Evolutionary conservation across 2,329 filamentous ascomycete species (phyloP).

Genomic region (Ceratocystis lukuohia): DNA sequence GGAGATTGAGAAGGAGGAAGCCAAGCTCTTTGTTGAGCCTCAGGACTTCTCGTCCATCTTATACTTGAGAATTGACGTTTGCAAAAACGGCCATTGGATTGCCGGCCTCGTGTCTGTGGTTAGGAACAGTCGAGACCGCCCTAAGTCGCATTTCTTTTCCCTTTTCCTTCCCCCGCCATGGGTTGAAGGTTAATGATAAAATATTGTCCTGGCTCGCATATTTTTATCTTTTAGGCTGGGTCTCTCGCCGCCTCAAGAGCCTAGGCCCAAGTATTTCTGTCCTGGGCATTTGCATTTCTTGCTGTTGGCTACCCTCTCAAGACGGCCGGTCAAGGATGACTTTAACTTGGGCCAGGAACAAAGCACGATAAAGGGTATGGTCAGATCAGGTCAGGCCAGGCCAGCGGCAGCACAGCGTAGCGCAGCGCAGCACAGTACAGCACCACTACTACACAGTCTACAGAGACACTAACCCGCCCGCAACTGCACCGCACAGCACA

Average conservation of each 20-base stretch:
- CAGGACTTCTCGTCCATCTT: neutral
- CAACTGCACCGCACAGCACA: no score
- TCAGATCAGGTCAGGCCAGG: no score
- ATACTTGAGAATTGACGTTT: neutral
- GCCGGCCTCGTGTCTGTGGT: neutral
- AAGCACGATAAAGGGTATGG: neutral
- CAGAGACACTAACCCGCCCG: neutral
- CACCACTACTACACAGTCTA: neutral
- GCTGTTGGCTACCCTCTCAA: neutral
- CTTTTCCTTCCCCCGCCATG: neutral
- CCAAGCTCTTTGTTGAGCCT: neutral
- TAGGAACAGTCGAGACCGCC: neutral
- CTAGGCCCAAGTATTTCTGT: neutral
- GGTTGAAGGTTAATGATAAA: neutral
- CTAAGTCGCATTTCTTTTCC: neutral
- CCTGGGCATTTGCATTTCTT: neutral
- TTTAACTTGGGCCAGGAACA: neutral
- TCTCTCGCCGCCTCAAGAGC: neutral
- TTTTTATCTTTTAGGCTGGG: neutral
- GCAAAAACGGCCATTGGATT: neutral
- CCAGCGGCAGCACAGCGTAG: neutral
- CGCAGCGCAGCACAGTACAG: no score
- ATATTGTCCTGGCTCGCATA: neutral
- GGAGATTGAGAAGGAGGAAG: neutral
- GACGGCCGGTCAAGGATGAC: neutral